A percentile compares a stretch with the other conserved stretches of the same genome.
These are phyloP conservation scores for Cryptococcus hybrid DNA, from an alignment of 1,284 basidiomycete genomes.

Conservation along the genomic window DNA sequence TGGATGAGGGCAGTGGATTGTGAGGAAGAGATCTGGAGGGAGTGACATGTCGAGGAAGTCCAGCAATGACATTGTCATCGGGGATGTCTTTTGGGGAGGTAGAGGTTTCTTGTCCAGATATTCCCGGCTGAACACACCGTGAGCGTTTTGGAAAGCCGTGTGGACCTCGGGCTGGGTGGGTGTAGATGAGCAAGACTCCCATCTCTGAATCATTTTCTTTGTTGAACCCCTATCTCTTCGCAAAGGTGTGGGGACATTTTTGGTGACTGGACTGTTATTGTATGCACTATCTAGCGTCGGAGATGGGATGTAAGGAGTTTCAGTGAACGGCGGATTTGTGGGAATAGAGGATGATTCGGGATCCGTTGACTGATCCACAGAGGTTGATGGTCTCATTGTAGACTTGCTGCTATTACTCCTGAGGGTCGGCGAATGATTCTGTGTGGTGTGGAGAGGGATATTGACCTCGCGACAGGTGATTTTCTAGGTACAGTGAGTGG, in stretches of 20 bases:
- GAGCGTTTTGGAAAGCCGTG: conserved; percentile 5
- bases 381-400: no score
- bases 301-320: no score
- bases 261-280: no score
- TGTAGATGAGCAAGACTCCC: conserved; percentile 20
- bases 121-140: conserved; percentile 21
- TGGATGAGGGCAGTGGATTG: background rate
- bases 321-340: no score
- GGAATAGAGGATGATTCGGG: no score
- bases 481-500: background rate
- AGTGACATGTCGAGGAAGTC: conserved; percentile 4
- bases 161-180: background rate
- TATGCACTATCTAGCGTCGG: no score
- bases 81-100: conserved; percentile 22
- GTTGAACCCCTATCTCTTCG: conserved; percentile 27
- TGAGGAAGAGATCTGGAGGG: background rate
- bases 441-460: no score
- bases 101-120: conserved; percentile 42
- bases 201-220: conserved; percentile 36
- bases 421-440: no score
- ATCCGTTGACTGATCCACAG: no score
- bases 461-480: no score
- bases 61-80: conserved; percentile 14
- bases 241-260: no score
- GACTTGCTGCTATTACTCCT: no score